Evolutionary conservation across 2,329 filamentous ascomycete species (phyloP).

Genomic region (Drechslerella dactyloides): DNA sequence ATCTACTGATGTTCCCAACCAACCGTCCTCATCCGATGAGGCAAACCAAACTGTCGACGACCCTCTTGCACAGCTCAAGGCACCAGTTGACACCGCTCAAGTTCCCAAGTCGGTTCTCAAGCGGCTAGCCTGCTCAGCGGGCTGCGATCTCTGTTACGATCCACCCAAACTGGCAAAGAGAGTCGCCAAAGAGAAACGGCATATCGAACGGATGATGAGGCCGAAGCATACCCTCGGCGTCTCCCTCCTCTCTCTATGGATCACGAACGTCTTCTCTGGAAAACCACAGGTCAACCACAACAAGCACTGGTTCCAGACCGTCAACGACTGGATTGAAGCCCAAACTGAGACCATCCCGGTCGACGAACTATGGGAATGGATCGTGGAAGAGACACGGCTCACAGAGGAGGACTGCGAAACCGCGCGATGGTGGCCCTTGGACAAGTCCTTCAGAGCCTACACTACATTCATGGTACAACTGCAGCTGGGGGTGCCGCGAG

Average conservation of each 20-base stretch:
- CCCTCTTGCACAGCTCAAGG: not conserved
- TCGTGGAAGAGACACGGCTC: not conserved
- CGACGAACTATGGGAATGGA: not conserved
- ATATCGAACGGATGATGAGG: not conserved
- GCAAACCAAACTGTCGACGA: not conserved
- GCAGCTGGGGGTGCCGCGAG: not conserved
- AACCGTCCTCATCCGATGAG: too few species aligned
- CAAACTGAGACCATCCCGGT: not conserved
- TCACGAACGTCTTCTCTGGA: not conserved
- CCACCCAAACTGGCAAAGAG: not conserved
- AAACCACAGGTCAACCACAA: not conserved
- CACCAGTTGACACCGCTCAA: not conserved
- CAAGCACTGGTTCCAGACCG: not conserved
- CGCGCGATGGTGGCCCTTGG: not conserved
- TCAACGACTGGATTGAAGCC: not conserved
- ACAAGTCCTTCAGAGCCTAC: not conserved
- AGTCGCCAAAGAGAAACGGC: not conserved
- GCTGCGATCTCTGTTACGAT: not conserved
- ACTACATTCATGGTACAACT: not conserved
- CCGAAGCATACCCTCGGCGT: not conserved
- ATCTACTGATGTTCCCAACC: too few species aligned
- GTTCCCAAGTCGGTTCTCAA: not conserved
- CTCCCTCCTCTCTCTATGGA: not conserved
- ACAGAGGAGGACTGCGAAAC: not conserved
- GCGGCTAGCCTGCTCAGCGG: not conserved